Evolutionary conservation across 129 eudicot genomes (phyloP).

Genomic region (Tagetes erecta): DNA sequence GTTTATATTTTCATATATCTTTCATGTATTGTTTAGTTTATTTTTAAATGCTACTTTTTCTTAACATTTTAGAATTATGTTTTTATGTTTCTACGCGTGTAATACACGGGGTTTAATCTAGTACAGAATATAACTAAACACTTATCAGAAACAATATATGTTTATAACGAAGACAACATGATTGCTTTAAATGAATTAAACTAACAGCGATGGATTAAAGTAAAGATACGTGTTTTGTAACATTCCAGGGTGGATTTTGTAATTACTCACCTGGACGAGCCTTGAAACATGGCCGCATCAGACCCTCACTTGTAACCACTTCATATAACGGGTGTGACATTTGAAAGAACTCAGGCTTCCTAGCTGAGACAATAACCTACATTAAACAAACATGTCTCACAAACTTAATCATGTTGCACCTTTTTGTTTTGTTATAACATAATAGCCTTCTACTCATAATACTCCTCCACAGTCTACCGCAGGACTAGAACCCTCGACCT

Average conservation of each 20-base stretch:
- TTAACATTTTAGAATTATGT: too few relatives aligned
- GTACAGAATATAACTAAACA: slow-evolving; percentile 2
- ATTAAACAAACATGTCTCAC: slow-evolving; percentile 26
- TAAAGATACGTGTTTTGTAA: slow-evolving; percentile 1
- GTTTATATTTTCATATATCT: too few relatives aligned
- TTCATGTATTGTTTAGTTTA: too few relatives aligned
- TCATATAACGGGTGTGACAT: slow-evolving; percentile 97
- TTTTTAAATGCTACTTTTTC: too few relatives aligned
- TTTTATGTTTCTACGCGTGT: too few relatives aligned
- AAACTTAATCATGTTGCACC: slow-evolving; percentile 3
- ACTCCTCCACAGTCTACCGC: too few relatives aligned
- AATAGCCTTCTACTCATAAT: not conserved
- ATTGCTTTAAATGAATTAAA: slow-evolving; percentile 12
- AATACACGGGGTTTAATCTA: too few relatives aligned
- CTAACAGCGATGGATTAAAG: slow-evolving; percentile 9
- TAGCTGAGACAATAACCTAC: slow-evolving; percentile 93
- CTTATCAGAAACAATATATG: slow-evolving; percentile 7
- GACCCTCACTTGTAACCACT: slow-evolving; percentile 92
- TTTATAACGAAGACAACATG: not conserved
- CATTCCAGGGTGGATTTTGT: slow-evolving; percentile 1
- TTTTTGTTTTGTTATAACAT: slow-evolving; percentile 2
- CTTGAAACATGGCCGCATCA: slow-evolving; percentile 94
- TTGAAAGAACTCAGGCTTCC: slow-evolving; percentile 95
- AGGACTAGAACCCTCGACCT: too few relatives aligned
- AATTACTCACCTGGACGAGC: slow-evolving; percentile 65